Base-by-base conservation (phyloP, 208 protist species). In the Vickermania spadyakhi region DNA sequence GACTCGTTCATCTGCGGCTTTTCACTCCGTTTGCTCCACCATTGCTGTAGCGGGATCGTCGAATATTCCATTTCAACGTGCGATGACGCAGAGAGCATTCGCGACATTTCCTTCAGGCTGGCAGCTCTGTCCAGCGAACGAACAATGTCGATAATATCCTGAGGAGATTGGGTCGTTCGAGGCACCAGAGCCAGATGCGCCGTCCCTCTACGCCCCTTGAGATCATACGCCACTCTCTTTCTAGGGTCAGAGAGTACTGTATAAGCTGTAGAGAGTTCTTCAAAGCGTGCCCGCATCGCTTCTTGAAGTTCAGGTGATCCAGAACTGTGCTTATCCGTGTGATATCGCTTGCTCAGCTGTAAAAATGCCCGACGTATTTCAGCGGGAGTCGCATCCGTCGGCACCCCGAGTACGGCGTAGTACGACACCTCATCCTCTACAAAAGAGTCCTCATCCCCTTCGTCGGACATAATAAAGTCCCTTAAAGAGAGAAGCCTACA, bases 251-350 rank as follows among this genome's bases (percentile, higher is more conserved):
- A 90, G 7, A 94, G 73, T 22, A 91, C 77, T 36, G 67, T 61
- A 67, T 94, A 94, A 23, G 88, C 88, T 22, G 84, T 77, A 60
- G 86, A 71, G 25, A 94, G 72, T 36, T 88, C 58, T 68, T 88
- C 73, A 58, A 94, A 94, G 30, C 88, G 74, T 1, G 75, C 73
- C 53, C 82, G 86, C 88, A 94, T 94, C 13, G 79, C 56, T 1
- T 72, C 60, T 58, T 82, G 75, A 25, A 77, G 50, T 23, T 62
- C 74, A 2, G 68, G 62, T 7, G 64, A 56, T 31, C 79, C 66
- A 18, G 51, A 72, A 14, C 41, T 52, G 71, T 92, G 83, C 56
- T 91, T 94, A 65, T 96, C 89, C 1, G 84, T 89, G 71, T 96
- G 89, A 65, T 91, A 96, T 26, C 67, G 77, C 62, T 84, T 76